Conservation (phyloP, 1,284 basidiomycete species). For the Dichomitus squalens region DNA sequence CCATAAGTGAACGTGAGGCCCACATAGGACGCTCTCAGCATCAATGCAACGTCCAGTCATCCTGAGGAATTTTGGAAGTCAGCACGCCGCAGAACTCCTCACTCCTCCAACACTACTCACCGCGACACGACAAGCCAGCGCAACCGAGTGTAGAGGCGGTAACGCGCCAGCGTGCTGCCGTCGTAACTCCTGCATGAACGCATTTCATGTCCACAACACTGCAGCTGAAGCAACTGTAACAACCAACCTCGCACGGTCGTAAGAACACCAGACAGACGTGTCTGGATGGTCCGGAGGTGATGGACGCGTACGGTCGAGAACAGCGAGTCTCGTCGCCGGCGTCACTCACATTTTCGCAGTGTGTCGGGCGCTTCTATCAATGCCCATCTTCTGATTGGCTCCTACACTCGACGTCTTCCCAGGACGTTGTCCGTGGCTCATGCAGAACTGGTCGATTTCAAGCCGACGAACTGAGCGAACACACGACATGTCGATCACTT, state of each 20-base stretch:
- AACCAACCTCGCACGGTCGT: slow-evolving; percentile 6
- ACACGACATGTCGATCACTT: no score
- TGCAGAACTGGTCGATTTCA: no score
- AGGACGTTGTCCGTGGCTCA: no score
- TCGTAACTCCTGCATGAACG: slow-evolving; percentile 5
- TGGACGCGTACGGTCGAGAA: slow-evolving; percentile 18
- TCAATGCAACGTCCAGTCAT: slow-evolving; percentile 76
- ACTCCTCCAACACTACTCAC: slow-evolving; percentile 39
- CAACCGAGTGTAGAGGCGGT: slow-evolving; percentile 16
- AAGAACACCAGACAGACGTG: slow-evolving; percentile 5
- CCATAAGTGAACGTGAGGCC: slow-evolving; percentile 48
- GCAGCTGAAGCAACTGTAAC: no score
- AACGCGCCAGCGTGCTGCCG: slow-evolving; percentile 24
- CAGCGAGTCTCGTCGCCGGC: slow-evolving; percentile 5
- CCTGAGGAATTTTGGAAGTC: slow-evolving; percentile 40
- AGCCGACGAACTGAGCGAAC: no score
- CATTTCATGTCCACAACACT: background rate
- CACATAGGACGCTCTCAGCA: slow-evolving; percentile 80
- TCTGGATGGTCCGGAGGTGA: slow-evolving; percentile 7
- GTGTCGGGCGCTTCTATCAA: slow-evolving; percentile 12
- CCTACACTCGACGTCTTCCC: no score
- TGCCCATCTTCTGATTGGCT: slow-evolving; percentile 12
- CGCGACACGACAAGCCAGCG: slow-evolving; percentile 41
- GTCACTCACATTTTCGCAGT: slow-evolving; percentile 18
- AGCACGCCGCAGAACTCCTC: background rate